Evolutionary conservation across 495 filamentous ascomycete genomes (phyloP), one percentile per base, ranked within the genome.

Genomic region (Annulohypoxylon nitens): DNA sequence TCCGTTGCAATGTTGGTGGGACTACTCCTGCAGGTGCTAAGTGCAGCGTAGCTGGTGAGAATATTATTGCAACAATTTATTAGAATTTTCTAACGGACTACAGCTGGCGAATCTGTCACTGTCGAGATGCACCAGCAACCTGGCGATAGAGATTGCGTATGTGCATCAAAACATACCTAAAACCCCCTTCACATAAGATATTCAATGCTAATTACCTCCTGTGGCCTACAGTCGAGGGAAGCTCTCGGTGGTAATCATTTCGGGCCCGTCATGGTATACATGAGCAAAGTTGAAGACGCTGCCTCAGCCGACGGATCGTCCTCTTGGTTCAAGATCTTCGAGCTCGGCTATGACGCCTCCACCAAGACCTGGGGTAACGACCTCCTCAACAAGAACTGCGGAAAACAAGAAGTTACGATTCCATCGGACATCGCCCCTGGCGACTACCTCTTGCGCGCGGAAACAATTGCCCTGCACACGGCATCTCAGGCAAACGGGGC

Each of bases 91-190:
- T 74, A 57, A 70, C 45, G 16, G 1, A 1, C 3, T 33, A 41
- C 76, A 78, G 85, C 86, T n/a, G 86, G 86, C 10, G 67, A 64
- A 2, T 84, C 80, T 3, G 81, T 88, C 8, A 84, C 84, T 4
- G 83, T 87, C 2, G 86, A 87, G 79, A 87, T 88, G 86, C 86
- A 88, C 68, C 82, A 85, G 75, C 85, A 86, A 78, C 78, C 78
- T 8, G 74, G 75, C n/a, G 81, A 84, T 70, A 79, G 86, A 43
- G 57, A 43, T 10, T 60, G 37, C 20, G 54, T 58, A 37, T 41
- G 34, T 37, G n/a, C 12, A 20, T 12, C 9, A 30, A 57, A 57
- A 0, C 20, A 9, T 23, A 25, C 20, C 10, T 8, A 50, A 4
- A 16, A n/a, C 6, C 43, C 43, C 43, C 3, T 11, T 12, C 1